These are phyloP conservation scores for Melanopsichium pennsylvanicum DNA, from an alignment of 1,284 basidiomycete species.

Conservation along the genomic window DNA sequence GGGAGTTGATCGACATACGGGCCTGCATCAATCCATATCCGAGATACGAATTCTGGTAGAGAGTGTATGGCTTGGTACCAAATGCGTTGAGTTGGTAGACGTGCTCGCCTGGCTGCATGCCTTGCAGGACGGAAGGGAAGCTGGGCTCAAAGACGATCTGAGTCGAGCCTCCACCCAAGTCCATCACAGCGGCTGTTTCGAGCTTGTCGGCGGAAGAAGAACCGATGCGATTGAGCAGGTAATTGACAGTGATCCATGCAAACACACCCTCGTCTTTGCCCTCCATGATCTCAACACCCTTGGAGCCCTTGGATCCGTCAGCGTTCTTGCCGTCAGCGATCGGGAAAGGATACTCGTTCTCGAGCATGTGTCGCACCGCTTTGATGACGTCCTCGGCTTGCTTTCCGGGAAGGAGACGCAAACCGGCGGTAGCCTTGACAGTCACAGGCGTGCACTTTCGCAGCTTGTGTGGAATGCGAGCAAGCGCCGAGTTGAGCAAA, in stretches of 20 bases:
- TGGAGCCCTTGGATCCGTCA: conserved; percentile 19
- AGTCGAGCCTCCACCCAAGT: conserved; percentile 94
- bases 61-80: conserved; percentile 53
- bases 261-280: conserved; percentile 91
- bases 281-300: conserved; percentile 75
- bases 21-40: conserved; percentile 96
- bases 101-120: conserved; percentile 86
- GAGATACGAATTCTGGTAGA: conserved; percentile 69
- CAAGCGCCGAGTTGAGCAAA: conserved; percentile 80
- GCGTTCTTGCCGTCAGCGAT: conserved; percentile 56
- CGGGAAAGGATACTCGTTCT: conserved; percentile 76
- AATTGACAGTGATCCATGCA: conserved; percentile 98
- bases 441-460: conserved; percentile 83
- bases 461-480: conserved; percentile 77
- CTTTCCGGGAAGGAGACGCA: conserved; percentile 77
- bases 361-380: conserved; percentile 76
- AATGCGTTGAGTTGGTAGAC: conserved; percentile 78
- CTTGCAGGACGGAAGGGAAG: conserved; percentile 66
- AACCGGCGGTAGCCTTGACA: conserved; percentile 93
- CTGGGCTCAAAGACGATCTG: conserved; percentile 96
- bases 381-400: conserved; percentile 80
- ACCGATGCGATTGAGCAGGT: conserved; percentile 67
- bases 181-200: conserved; percentile 85
- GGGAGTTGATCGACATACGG: conserved; percentile 81
- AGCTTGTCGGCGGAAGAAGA: conserved; percentile 64